A percentile compares a stretch with the other conserved stretches of the same genome.
Evolutionary conservation across 495 filamentous ascomycete genomes (phyloP).

Genomic region (Penicillium coprophilum): DNA sequence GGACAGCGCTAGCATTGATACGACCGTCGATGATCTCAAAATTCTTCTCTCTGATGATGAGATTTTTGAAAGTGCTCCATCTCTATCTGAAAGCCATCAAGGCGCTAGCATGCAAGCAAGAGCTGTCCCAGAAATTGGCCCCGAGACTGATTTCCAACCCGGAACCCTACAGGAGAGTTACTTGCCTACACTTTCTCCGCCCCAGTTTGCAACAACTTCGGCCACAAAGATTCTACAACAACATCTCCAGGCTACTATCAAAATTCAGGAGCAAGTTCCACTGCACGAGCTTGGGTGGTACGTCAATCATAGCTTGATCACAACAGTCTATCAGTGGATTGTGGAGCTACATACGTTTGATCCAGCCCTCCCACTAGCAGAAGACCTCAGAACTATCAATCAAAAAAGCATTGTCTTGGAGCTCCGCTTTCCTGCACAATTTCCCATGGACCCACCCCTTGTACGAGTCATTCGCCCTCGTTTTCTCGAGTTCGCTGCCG

Average conservation of each 20-base stretch:
- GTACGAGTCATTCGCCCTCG: constrained; percentile 80
- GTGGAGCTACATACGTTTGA: constrained; percentile 88
- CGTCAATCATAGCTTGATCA: constrained; percentile 58
- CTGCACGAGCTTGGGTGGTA: constrained; percentile 83
- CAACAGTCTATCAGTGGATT: constrained; percentile 90
- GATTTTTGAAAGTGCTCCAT: not conserved
- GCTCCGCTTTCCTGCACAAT: constrained; percentile 72
- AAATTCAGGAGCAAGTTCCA: constrained; percentile 61
- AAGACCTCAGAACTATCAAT: constrained; percentile 65
- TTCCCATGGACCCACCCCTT: constrained; percentile 79
- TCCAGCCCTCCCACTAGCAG: constrained; percentile 61
- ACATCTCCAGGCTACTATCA: constrained; percentile 60
- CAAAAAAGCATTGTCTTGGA: constrained; percentile 74
- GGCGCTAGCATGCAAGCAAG: not conserved
- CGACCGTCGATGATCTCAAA: constrained; percentile 27
- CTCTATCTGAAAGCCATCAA: not conserved
- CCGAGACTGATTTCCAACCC: constrained; percentile 64
- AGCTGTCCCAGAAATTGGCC: not conserved
- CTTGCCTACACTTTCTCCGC: constrained; percentile 59
- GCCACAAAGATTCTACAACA: constrained; percentile 63
- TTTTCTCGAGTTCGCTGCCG: constrained; percentile 65
- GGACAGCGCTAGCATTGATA: constrained; percentile 18
- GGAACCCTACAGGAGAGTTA: constrained; percentile 56
- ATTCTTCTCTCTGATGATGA: constrained; percentile 22
- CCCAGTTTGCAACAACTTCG: constrained; percentile 63